phyloP scores from a whole-genome alignment of 768 basidiomycete species.

The Rhodotorula kratochvilovae region DNA sequence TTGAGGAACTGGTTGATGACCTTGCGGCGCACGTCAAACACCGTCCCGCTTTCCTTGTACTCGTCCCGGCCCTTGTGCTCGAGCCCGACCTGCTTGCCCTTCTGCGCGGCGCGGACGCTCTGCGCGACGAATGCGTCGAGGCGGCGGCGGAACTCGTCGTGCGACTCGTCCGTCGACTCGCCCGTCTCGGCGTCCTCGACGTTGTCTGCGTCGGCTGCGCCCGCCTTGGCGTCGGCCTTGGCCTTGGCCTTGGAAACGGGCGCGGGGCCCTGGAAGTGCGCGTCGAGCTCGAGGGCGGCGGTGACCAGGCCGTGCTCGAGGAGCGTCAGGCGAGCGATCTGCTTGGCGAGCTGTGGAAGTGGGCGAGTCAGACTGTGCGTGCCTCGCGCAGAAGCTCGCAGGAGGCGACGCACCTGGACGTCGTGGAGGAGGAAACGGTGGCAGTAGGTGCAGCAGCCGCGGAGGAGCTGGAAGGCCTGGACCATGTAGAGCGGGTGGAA shows the following conservation, averaged over 20 bases:
- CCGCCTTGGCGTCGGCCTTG: constrained; percentile 47
- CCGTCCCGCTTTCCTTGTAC: constrained; percentile 66
- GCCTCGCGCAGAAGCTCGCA: no score
- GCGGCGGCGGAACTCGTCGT: constrained; percentile 60
- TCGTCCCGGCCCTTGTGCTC: constrained; percentile 45
- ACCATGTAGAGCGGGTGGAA: constrained; percentile 95
- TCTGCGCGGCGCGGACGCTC: constrained; percentile 5
- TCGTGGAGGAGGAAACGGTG: constrained; percentile 61
- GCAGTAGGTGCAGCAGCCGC: constrained; percentile 87
- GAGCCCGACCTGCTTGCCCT: constrained; percentile 46
- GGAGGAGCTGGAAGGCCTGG: constrained; percentile 78
- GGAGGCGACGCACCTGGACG: constrained; percentile 51
- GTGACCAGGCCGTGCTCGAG: constrained; percentile 83
- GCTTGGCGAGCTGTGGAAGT: constrained; percentile 64
- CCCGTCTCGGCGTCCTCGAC: constrained; percentile 48
- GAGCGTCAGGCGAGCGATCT: constrained; percentile 75
- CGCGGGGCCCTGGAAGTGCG: constrained; percentile 49
- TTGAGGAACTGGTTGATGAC: constrained; percentile 76
- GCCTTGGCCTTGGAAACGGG: constrained; percentile 14
- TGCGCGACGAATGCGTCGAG: constrained; percentile 61
- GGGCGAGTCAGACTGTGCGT: background rate
- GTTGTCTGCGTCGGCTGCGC: constrained; percentile 49
- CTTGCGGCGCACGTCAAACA: constrained; percentile 80
- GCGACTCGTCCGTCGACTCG: constrained; percentile 53
- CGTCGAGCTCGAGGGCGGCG: constrained; percentile 71